These are phyloP conservation scores for Canna indica DNA, from an alignment of 176 grass and related monocot genomes.

Conservation along the genomic window DNA sequence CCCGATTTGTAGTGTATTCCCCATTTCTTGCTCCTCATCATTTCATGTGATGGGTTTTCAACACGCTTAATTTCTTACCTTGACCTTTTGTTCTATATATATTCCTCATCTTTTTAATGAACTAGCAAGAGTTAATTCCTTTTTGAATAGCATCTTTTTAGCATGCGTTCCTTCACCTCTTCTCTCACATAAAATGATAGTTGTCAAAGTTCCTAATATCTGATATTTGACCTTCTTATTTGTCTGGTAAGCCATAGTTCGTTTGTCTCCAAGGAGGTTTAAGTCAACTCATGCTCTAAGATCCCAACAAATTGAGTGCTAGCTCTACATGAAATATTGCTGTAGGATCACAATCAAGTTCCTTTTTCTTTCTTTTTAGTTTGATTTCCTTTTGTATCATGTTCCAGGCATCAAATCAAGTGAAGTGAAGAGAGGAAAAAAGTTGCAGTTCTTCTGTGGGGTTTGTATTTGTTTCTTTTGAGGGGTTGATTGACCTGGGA, in stretches of 20 bases:
- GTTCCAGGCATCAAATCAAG: slow-evolving; percentile 31
- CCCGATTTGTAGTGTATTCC: neutral
- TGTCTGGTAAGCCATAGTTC: no score
- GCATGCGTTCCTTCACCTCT: slow-evolving; percentile 9
- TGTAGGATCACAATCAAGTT: slow-evolving; percentile 10
- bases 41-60: slow-evolving; percentile 58
- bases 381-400: slow-evolving; percentile 4
- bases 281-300: neutral
- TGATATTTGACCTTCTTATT: neutral
- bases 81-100: neutral
- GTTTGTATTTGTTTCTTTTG: neutral
- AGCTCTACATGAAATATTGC: slow-evolving; percentile 77
- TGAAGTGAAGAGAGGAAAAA: slow-evolving; percentile 27
- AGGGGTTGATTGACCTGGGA: neutral
- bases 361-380: neutral
- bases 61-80: neutral
- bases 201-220: slow-evolving; percentile 15
- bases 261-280: neutral
- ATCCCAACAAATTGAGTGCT: neutral
- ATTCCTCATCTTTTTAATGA: neutral
- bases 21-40: slow-evolving; percentile 8
- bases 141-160: neutral
- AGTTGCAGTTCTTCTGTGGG: slow-evolving; percentile 15
- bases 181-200: slow-evolving; percentile 80
- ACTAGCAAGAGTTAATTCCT: neutral